phyloP scores from a whole-genome alignment of 2,329 filamentous ascomycete species.

The Ramularia endophylla region DNA sequence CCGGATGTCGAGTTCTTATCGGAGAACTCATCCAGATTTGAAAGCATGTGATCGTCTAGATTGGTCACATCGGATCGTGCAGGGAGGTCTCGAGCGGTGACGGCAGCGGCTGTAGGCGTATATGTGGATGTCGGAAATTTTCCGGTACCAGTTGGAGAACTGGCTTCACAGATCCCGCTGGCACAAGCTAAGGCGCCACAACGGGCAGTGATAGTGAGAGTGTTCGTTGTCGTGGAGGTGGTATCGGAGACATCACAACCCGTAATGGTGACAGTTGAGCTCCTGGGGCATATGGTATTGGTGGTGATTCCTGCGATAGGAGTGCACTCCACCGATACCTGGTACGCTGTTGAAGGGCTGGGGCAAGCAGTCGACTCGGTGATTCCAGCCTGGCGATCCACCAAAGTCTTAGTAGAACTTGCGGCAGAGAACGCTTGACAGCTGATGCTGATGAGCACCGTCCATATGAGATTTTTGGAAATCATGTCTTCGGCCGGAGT shows the following conservation, averaged over 20 bases:
- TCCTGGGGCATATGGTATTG: not conserved
- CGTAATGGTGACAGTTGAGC: constrained; percentile 2
- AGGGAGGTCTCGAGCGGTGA: not conserved
- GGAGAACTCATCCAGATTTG: too few species aligned
- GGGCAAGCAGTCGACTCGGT: not conserved
- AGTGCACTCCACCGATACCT: not conserved
- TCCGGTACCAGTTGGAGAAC: not conserved
- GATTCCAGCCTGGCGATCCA: not conserved
- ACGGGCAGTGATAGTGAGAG: constrained; percentile 3
- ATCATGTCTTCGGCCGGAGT: too few species aligned
- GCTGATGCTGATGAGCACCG: too few species aligned
- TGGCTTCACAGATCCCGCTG: constrained; percentile 1
- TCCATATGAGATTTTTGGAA: too few species aligned
- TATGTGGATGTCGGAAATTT: not conserved
- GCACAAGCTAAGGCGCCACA: not conserved
- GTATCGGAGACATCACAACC: constrained; percentile 4
- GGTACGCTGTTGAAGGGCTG: not conserved
- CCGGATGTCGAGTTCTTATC: too few species aligned
- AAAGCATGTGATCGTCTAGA: too few species aligned
- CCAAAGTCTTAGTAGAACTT: not conserved
- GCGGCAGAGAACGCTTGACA: too few species aligned
- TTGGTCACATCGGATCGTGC: too few species aligned
- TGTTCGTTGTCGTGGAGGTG: constrained; percentile 3
- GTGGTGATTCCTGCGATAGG: not conserved
- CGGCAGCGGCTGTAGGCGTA: not conserved